Base-by-base conservation (phyloP, 345 rosid species). In the Abelmoschus esculentus region DNA sequence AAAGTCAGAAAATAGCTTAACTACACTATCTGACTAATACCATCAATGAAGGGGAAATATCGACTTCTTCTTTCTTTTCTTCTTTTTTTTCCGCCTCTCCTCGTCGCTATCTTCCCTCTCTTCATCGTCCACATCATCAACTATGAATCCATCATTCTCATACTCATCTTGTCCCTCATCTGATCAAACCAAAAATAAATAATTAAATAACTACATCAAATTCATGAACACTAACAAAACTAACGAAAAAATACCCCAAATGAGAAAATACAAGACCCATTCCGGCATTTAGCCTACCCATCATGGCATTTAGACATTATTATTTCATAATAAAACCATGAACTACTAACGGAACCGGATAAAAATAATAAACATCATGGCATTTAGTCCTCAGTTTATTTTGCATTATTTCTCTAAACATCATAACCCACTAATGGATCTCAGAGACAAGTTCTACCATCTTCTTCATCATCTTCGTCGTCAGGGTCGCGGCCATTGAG, bases 141-240 rank as follows among this genome's bases (percentile, higher is more conserved):
- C 99, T 49, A 95, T 90, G 74, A 95, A 95, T 44, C 89, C 98
- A 73, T 95, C 99, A 76, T 90, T 80, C 80, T 95, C 99, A 66
- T 86, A 95, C 71, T 85, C 97, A 80, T 92, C 86, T 67, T 82
- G 96, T 62, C 86, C 98, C 70, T 85, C 88, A 31, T 87, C 92
- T 87, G 88, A 79, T 77, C 31, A 75, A 73, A 78, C 18, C 40
- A 60, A 50, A 1, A 60, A 60, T 2, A 15, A 50, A 32, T 5
- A 55, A 55, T 9, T 26, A 12, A 60, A 72, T 36, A 52, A 66
- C 26, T 15, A 19, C n/a, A 70, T 66, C 38, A 56, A 52, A 26
- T 70, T 67, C n/a, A 12, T 57, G 40, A 59, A 40, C 57, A 50
- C 54, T 29, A 42, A 62, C 49, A 31, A 46, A 70, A 61, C 5